These are phyloP conservation scores for Neofusicoccum ribis DNA, from an alignment of 2,329 filamentous ascomycete genomes.

Conservation along the genomic window DNA sequence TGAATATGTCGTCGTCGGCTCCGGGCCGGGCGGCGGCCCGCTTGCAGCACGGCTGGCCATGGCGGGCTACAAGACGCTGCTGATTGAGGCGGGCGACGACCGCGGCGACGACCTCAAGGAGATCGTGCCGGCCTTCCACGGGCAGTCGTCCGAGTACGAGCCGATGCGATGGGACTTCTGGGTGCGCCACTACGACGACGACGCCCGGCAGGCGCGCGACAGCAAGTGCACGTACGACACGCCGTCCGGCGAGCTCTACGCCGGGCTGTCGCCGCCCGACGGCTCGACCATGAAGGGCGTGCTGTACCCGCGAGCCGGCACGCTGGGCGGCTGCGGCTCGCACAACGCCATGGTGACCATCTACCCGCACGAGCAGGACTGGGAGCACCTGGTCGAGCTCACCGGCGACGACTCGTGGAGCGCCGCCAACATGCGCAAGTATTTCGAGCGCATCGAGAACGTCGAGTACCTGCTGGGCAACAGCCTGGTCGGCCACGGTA, in stretches of 20 bases:
- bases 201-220: slow-evolving; percentile 56
- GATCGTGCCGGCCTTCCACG: slow-evolving; percentile 56
- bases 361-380: slow-evolving; percentile 61
- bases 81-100: slow-evolving; percentile 63
- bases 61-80: slow-evolving; percentile 58
- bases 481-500: slow-evolving; percentile 54
- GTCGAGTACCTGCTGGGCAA: slow-evolving; percentile 51
- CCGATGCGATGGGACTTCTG: slow-evolving; percentile 65
- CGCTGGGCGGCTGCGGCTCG: slow-evolving; percentile 59
- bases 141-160: slow-evolving; percentile 57
- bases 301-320: slow-evolving; percentile 59
- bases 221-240: slow-evolving; percentile 61
- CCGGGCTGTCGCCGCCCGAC: slow-evolving; percentile 54
- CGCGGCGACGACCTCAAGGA: slow-evolving; percentile 52
- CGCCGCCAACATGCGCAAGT: slow-evolving; percentile 58
- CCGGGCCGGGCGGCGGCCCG: slow-evolving; percentile 60
- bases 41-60: slow-evolving; percentile 60
- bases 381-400: slow-evolving; percentile 56
- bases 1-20: slow-evolving; percentile 64
- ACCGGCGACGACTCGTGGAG: slow-evolving; percentile 64
- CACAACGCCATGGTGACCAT: slow-evolving; percentile 65
- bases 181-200: slow-evolving; percentile 60
- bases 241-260: slow-evolving; percentile 53
- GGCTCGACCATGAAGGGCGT: slow-evolving; percentile 55
- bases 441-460: slow-evolving; percentile 56